Evolutionary conservation across 352 stramenopile species (phyloP), one percentile per base, ranked within the genome.

Genomic region (Pythium rishiriense): DNA sequence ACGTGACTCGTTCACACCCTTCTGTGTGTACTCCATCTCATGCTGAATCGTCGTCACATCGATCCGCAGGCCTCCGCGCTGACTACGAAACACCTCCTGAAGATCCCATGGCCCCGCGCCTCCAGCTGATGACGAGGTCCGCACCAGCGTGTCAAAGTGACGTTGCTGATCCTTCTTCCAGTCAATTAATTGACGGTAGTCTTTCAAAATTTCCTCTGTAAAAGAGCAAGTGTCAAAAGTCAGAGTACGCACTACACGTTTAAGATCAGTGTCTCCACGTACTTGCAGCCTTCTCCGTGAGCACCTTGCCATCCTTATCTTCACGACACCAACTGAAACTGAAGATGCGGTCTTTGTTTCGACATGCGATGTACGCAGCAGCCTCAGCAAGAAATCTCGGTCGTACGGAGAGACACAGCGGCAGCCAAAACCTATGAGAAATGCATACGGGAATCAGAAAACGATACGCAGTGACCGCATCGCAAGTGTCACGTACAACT

Each of bases 281-380:
- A 93, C 83, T 90, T 11, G 85, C 85, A 74, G 69, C 70, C 22
- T 83, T 81, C 35, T 91, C 81, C 11, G 74, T 90, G 28, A 94
- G 80, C n/a, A 81, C 39, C 3, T 64, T 56, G 33, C 80, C 78
- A 55, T 88, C 72, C 24, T 74, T 31, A 37, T 74, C 73, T 43
- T 81, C 69, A 33, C 65, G 75, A 43, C 85, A 94, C 85, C 85
- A 94, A 29, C 83, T 84, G 46, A 92, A 92, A 55, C 78, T 87
- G 51, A 91, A 94, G n/a, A 88, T 76, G 39, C 85, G 81, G 49
- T 85, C 79, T 35, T 83, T 79, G 67, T 92, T 85, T 52, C 82
- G 80, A 22, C 76, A 90, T 28, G 79, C 76, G 52, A 94, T 92
- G 58, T 87, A 94, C 33, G 76, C 81, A 52, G 85, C 81, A n/a